Evolutionary conservation across 805 yeast genomes (phyloP).

Genomic region (Pichia manshurica): DNA sequence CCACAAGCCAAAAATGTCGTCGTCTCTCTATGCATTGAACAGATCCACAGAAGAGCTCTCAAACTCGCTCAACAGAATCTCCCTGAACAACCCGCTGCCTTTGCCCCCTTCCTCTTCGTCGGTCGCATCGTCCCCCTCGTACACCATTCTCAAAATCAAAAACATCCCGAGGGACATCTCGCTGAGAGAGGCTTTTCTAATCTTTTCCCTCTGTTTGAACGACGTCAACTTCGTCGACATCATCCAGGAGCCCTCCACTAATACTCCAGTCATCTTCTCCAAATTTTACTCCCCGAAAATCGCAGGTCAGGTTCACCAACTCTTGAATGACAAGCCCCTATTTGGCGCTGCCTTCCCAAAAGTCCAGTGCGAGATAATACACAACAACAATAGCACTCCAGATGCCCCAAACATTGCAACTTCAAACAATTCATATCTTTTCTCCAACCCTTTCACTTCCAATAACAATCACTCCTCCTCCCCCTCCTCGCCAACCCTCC

Average conservation of each 20-base stretch:
- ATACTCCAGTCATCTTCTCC: slow-evolving; percentile 37
- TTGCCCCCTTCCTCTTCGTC: not conserved
- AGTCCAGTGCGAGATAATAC: slow-evolving; percentile 34
- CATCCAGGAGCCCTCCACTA: slow-evolving; percentile 25
- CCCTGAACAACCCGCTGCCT: slow-evolving; percentile 4
- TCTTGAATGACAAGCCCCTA: slow-evolving; percentile 36
- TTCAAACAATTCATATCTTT: not conserved
- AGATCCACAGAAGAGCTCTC: slow-evolving; percentile 15
- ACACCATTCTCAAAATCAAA: slow-evolving; percentile 35
- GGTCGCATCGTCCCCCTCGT: slow-evolving; percentile 1
- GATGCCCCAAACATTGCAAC: not conserved
- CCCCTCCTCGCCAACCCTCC: slow-evolving; percentile 10
- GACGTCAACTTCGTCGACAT: slow-evolving; percentile 39
- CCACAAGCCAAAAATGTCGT: not conserved
- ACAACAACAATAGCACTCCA: slow-evolving; percentile 10
- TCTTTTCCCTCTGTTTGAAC: slow-evolving; percentile 66
- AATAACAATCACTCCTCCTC: slow-evolving; percentile 5
- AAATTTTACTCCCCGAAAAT: slow-evolving; percentile 39
- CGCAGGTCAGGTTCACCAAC: slow-evolving; percentile 39
- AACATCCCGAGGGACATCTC: slow-evolving; percentile 62
- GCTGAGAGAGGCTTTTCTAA: slow-evolving; percentile 57
- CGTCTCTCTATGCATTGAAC: slow-evolving; percentile 7
- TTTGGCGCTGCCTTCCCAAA: slow-evolving; percentile 46
- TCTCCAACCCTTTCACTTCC: slow-evolving; percentile 7
- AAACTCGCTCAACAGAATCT: slow-evolving; percentile 11